These are phyloP conservation scores for Aspergillus sergii DNA, from an alignment of 2,329 filamentous ascomycete species.

Conservation along the genomic window DNA sequence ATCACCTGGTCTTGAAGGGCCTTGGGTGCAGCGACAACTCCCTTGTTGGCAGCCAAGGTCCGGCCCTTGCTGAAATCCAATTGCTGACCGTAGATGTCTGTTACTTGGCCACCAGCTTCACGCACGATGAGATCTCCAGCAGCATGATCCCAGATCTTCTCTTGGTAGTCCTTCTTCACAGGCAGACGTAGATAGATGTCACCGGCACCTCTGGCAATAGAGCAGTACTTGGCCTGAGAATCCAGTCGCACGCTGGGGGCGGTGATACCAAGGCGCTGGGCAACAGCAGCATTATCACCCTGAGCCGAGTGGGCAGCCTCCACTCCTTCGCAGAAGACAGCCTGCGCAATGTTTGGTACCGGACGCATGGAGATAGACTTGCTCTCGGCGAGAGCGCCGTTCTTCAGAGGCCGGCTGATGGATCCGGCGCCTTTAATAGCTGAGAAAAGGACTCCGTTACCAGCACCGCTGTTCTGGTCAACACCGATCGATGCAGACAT, in stretches of 20 bases:
- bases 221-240: slow-evolving; percentile 96
- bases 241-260: slow-evolving; percentile 92
- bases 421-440: slow-evolving; percentile 80
- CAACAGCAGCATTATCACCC: slow-evolving; percentile 82
- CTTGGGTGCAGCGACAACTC: slow-evolving; percentile 84
- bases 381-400: slow-evolving; percentile 44
- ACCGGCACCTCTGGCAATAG: slow-evolving; percentile 88
- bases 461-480: slow-evolving; percentile 72
- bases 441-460: slow-evolving; percentile 85
- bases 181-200: slow-evolving; percentile 93
- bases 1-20: slow-evolving; percentile 76
- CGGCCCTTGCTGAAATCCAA: slow-evolving; percentile 86
- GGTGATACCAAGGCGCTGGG: slow-evolving; percentile 81
- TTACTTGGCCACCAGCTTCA: slow-evolving; percentile 90
- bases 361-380: slow-evolving; percentile 78
- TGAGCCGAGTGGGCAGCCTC: slow-evolving; percentile 92
- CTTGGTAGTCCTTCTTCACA: slow-evolving; percentile 82
- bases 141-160: slow-evolving; percentile 99
- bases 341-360: slow-evolving; percentile 71
- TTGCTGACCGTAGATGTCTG: slow-evolving; percentile 80
- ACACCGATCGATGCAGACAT: slow-evolving; percentile 72
- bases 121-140: slow-evolving; percentile 92
- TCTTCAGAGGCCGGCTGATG: slow-evolving; percentile 73
- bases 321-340: slow-evolving; percentile 95
- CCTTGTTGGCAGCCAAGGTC: slow-evolving; percentile 87